Evolutionary conservation across 2,329 filamentous ascomycete genomes (phyloP).

Genomic region (Exserohilum rostratum): DNA sequence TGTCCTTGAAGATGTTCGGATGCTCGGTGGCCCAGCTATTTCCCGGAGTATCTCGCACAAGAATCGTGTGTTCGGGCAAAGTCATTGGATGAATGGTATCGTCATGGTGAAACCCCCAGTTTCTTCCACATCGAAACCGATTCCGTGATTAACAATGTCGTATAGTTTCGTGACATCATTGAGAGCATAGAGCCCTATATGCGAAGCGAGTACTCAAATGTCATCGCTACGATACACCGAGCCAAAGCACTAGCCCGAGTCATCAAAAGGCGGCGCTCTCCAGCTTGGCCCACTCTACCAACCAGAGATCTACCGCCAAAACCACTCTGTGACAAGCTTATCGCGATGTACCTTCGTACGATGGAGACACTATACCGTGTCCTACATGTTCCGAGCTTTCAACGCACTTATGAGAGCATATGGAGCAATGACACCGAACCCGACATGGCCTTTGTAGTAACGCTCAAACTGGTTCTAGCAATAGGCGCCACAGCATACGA

Average conservation of each 20-base stretch:
- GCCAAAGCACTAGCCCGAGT: slow-evolving; percentile 61
- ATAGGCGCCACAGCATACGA: slow-evolving; percentile 62
- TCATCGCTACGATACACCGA: slow-evolving; percentile 50
- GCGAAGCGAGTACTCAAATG: slow-evolving; percentile 48
- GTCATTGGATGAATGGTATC: slow-evolving; percentile 62
- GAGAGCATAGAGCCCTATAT: slow-evolving; percentile 52
- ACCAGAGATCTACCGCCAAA: slow-evolving; percentile 56
- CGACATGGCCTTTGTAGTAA: slow-evolving; percentile 58
- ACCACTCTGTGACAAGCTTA: slow-evolving; percentile 54
- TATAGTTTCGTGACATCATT: slow-evolving; percentile 51
- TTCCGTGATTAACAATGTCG: slow-evolving; percentile 26
- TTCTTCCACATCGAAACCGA: not conserved
- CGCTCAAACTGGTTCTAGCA: slow-evolving; percentile 64
- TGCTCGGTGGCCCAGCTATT: slow-evolving; percentile 41
- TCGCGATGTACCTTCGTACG: slow-evolving; percentile 58
- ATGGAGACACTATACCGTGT: slow-evolving; percentile 58
- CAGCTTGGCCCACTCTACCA: slow-evolving; percentile 55
- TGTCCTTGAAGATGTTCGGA: slow-evolving; percentile 48
- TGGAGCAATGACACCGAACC: slow-evolving; percentile 50
- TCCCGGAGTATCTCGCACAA: slow-evolving; percentile 60
- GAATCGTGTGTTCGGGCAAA: slow-evolving; percentile 62
- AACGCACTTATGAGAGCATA: slow-evolving; percentile 56
- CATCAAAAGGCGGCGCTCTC: slow-evolving; percentile 59
- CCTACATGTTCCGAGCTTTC: slow-evolving; percentile 60
- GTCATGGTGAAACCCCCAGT: slow-evolving; percentile 49